Evolutionary conservation across 2,329 filamentous ascomycete species (phyloP), one percentile per base, ranked within the genome.

Genomic region (Escovopsis sp.): DNA sequence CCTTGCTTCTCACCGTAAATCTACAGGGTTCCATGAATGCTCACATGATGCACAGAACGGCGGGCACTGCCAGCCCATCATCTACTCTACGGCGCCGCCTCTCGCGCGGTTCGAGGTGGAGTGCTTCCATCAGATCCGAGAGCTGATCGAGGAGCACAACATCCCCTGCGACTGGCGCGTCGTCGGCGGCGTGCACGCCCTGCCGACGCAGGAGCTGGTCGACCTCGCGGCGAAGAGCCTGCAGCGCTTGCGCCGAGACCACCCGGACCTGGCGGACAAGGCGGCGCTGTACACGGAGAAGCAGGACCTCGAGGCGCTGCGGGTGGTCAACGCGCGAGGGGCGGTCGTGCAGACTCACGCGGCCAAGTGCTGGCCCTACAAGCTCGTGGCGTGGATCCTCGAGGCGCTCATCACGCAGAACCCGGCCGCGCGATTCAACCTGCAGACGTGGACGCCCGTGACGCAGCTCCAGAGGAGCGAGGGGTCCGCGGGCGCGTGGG

Each of bases 361-460:
- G 0, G 82, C 78, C 0, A 76, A 76, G 50, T 56, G 85, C 37
- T 88, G 82, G 82, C 86, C 86, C 0, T 94, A 93, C 59, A 93
- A 91, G 61, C 72, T 93, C 14, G 78, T 94, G 2, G 66, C 76
- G 1, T 81, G 77, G 60, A 68, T 88, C 0, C 62, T 94, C 1
- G 75, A 84, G 54, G 58, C 64, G 8, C 68, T 84, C 0, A 53
- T 75, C 1, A 47, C 43, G 25, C 50, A 48, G 39, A 53, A 57
- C 44, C 47, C 65, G 14, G 57, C 58, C 2, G 60, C 55, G 2
- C 56, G 53, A 9, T 76, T 87, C 53, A 87, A 87, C 52, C 65
- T 89, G 24, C 83, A 88, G 59, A 87, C 82, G 6, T 75, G 71
- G 44, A 88, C 83, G 13, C 74, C 81, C 0, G 82, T 77, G 1